phyloP scores from a whole-genome alignment of 352 stramenopile genomes.

The Phytopythium aichiense region DNA sequence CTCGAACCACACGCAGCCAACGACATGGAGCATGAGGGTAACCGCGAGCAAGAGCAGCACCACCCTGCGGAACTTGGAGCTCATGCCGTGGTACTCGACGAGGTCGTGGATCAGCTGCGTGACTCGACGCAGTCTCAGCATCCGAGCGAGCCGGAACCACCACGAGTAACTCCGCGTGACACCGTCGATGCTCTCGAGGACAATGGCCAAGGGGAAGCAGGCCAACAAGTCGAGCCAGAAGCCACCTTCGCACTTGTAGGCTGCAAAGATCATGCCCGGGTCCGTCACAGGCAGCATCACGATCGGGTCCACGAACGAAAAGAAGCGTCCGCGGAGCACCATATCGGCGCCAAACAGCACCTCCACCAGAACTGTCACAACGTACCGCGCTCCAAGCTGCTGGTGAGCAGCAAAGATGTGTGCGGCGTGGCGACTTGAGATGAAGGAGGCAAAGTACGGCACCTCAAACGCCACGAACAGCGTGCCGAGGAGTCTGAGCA shows the following conservation, averaged over 20 bases:
- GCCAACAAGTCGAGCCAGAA: conserved; percentile 55
- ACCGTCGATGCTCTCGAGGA: conserved; percentile 36
- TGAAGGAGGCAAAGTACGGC: conserved; percentile 64
- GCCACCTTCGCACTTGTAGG: conserved; percentile 46
- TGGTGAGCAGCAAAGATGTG: conserved; percentile 34
- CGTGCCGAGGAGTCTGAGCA: conserved; percentile 30
- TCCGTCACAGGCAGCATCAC: conserved; percentile 56
- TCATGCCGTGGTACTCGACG: conserved; percentile 54
- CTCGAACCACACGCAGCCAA: conserved; percentile 67
- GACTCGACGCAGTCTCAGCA: conserved; percentile 45
- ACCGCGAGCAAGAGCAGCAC: conserved; percentile 45
- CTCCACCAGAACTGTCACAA: conserved; percentile 33
- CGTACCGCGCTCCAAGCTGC: conserved; percentile 28
- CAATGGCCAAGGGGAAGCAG: conserved; percentile 36
- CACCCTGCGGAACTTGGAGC: conserved; percentile 54
- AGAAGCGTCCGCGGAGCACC: conserved; percentile 38
- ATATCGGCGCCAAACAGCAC: conserved; percentile 52
- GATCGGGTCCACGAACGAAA: conserved; percentile 55
- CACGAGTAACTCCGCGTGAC: conserved; percentile 21
- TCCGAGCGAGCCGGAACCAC: conserved; percentile 37
- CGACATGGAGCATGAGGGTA: conserved; percentile 51
- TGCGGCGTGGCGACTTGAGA: conserved; percentile 45
- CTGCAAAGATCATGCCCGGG: conserved; percentile 47
- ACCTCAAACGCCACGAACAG: conserved; percentile 66
- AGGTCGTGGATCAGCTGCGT: conserved; percentile 40